A percentile compares a stretch with the other conserved stretches of the same genome.
Conservation (phyloP, 345 rosid species). For the rapeseed (Brassica napus) region DNA sequence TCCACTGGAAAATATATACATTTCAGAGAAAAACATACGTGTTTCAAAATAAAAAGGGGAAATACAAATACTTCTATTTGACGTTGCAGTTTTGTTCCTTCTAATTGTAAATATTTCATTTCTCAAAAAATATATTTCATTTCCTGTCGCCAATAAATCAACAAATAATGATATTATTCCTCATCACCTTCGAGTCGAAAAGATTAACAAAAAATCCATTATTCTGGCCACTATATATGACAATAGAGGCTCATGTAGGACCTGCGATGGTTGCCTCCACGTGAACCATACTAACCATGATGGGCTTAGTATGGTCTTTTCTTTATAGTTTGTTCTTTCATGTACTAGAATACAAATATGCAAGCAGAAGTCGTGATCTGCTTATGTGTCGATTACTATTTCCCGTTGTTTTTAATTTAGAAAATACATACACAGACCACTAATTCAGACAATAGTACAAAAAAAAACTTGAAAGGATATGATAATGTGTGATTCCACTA, state of each 20-base stretch:
- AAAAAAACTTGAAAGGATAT: background rate
- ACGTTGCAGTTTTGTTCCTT: background rate
- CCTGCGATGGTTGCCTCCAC: conserved; percentile 22
- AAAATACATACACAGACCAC: background rate
- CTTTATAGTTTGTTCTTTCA: background rate
- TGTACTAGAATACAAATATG: conserved; percentile 11
- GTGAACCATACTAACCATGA: conserved; percentile 17
- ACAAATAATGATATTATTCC: background rate
- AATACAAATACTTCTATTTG: too few species aligned
- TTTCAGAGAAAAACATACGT: too few species aligned
- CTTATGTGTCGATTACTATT: background rate
- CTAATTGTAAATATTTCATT: background rate
- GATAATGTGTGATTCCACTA: conserved; percentile 17
- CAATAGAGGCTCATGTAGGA: conserved; percentile 6
- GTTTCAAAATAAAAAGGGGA: too few species aligned
- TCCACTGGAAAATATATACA: background rate
- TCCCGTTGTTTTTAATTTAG: background rate
- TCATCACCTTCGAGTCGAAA: background rate
- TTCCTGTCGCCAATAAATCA: background rate
- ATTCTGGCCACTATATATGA: background rate
- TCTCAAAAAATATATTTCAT: background rate
- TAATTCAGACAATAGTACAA: background rate
- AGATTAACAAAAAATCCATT: background rate
- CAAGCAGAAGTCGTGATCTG: background rate
- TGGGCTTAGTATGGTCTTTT: conserved; percentile 5